These are phyloP conservation scores for Lactuca sativa DNA, from an alignment of 129 eudicot genomes.

Conservation along the genomic window DNA sequence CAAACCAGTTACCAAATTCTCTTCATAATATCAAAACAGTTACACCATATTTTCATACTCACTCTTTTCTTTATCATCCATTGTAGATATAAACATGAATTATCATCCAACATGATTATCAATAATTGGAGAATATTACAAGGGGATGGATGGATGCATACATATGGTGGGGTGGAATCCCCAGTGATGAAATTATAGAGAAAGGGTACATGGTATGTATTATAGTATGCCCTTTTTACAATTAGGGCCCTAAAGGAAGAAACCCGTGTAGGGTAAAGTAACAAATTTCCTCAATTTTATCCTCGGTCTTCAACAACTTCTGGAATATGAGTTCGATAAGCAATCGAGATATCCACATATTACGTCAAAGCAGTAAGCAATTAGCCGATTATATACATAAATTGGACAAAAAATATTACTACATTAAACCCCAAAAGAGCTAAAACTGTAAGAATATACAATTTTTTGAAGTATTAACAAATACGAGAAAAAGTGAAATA, in stretches of 20 bases:
- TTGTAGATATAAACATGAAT: neutral
- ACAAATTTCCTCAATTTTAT: neutral
- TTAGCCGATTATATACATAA: neutral
- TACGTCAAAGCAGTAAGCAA: neutral
- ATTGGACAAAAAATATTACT: neutral
- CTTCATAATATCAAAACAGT: neutral
- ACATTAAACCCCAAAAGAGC: slow-evolving; percentile 6
- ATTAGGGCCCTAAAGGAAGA: neutral
- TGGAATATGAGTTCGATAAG: slow-evolving; percentile 2
- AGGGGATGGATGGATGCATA: neutral
- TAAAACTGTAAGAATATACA: neutral
- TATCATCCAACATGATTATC: neutral
- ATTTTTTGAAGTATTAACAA: neutral
- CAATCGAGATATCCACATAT: slow-evolving; percentile 6
- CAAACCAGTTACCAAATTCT: neutral
- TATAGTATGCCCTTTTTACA: neutral
- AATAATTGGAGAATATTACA: slow-evolving; percentile 5
- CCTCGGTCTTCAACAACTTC: neutral
- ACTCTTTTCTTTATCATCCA: neutral
- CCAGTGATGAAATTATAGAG: neutral
- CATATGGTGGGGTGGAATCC: neutral
- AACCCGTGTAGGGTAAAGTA: neutral
- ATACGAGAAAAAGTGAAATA: neutral
- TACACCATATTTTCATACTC: neutral
- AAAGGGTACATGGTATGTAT: neutral